A percentile compares a stretch with the other conserved stretches of the same genome.
Evolutionary conservation across 257 asterid genomes (phyloP).

Genomic region (Scutellaria barbata): DNA sequence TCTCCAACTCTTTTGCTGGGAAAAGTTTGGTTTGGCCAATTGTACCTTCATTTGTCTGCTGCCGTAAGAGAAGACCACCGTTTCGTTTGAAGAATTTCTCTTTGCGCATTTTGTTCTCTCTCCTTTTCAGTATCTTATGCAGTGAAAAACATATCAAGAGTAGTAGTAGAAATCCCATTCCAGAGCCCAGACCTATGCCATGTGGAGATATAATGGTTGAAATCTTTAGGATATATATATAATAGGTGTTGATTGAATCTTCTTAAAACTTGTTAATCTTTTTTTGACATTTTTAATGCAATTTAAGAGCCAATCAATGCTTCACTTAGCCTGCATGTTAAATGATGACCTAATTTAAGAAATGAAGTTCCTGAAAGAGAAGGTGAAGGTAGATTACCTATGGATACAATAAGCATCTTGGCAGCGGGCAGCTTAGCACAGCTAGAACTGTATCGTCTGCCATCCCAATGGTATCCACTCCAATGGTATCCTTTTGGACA

Average conservation of each 20-base stretch:
- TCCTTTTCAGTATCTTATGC: neutral
- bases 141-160: neutral
- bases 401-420: no score
- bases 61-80: conserved; percentile 32
- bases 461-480: no score
- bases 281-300: no score
- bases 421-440: neutral
- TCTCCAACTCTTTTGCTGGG: conserved; percentile 20
- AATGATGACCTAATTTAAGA: no score
- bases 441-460: neutral
- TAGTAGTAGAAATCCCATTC: conserved; percentile 22
- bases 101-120: conserved; percentile 6
- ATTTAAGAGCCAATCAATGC: no score
- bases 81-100: conserved; percentile 25
- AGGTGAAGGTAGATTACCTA: no score
- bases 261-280: no score
- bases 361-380: no score
- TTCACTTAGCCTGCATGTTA: no score
- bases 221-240: no score
- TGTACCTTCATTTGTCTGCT: conserved; percentile 9
- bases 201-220: no score
- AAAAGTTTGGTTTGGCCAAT: neutral
- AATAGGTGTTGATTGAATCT: no score
- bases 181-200: conserved; percentile 28
- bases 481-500: conserved; percentile 17